These are phyloP conservation scores for Solanum phureja DNA, from an alignment of 257 asterid species.

Conservation along the genomic window DNA sequence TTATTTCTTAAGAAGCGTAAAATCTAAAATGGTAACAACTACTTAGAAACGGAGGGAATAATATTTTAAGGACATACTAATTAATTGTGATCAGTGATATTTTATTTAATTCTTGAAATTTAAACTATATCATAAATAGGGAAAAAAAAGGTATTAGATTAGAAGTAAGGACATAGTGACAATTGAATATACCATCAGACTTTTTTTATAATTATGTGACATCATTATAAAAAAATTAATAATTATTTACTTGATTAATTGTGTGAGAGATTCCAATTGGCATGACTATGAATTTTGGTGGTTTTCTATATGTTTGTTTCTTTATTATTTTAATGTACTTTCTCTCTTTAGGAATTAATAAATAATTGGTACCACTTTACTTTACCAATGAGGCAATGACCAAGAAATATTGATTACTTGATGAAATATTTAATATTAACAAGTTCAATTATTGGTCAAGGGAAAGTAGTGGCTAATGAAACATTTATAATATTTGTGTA, in stretches of 20 bases:
- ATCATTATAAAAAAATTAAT: background rate
- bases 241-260: background rate
- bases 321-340: background rate
- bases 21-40: too few species aligned
- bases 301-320: background rate
- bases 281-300: background rate
- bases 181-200: background rate
- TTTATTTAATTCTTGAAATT: too few species aligned
- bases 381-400: background rate
- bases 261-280: background rate
- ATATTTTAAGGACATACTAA: background rate
- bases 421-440: background rate
- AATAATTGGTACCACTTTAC: background rate
- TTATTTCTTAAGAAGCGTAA: too few species aligned
- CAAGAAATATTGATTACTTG: background rate
- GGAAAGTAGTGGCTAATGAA: background rate
- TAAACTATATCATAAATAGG: accelerated
- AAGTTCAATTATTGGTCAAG: background rate
- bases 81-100: too few species aligned
- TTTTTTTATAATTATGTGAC: background rate
- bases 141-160: too few species aligned
- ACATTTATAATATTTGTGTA: background rate
- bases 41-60: too few species aligned
- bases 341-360: background rate
- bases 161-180: background rate